Conservation (phyloP, 768 basidiomycete genomes). For the Porpolomopsis calyptriformis region DNA sequence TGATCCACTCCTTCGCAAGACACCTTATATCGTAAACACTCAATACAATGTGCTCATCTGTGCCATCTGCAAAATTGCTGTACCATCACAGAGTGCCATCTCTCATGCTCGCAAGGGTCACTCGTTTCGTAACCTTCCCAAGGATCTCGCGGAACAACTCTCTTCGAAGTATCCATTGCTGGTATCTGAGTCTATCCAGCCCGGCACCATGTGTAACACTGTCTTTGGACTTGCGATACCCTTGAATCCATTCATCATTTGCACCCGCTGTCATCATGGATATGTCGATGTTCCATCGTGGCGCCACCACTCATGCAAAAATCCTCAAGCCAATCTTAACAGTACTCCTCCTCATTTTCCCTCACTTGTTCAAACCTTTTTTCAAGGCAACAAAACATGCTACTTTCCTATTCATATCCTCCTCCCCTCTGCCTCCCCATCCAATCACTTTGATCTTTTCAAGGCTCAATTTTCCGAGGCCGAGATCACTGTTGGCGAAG, state of each 20-base stretch:
- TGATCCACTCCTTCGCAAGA: neutral
- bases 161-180: neutral
- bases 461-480: neutral
- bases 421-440: too few relatives aligned
- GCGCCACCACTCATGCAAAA: neutral
- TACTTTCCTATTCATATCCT: neutral
- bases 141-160: neutral
- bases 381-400: neutral
- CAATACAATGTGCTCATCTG: neutral
- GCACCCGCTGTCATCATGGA: neutral
- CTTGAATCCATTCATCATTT: neutral
- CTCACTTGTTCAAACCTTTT: slow-evolving; percentile 1
- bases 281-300: neutral
- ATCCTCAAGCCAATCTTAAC: neutral
- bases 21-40: slow-evolving; percentile 2
- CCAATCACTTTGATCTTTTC: neutral
- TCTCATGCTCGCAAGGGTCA: neutral
- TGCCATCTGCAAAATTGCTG: neutral
- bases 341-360: neutral
- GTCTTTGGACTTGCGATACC: slow-evolving; percentile 3
- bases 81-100: neutral
- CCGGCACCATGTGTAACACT: neutral
- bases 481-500: neutral
- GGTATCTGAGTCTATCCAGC: neutral
- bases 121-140: neutral